Base-by-base conservation (phyloP, 495 filamentous ascomycete species). In the Aspergillus asperescens region DNA sequence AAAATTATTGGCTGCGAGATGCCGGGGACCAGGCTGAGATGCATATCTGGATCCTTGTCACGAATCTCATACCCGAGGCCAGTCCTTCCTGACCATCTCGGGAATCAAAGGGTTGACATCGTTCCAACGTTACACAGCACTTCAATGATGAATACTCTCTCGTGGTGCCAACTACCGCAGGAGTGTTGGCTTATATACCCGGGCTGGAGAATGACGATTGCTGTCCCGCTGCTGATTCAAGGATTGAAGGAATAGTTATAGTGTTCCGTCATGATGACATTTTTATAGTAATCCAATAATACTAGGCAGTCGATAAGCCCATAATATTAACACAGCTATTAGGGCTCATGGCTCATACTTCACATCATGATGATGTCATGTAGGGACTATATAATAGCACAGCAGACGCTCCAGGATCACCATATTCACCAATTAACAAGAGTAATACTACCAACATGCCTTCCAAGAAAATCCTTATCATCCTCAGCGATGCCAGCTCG, bases 391-490 rank as follows among this genome's bases (percentile, higher is more conserved):
- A 22, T 29, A 22, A 3, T 13, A 9, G 23, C 23, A 27, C 8
- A n/a, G n/a, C n/a, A n/a, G n/a, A n/a, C n/a, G n/a, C 5, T 29
- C 20, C 22, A 1, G 4, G 19, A 39, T 1, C 20, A 49, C 12
- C 15, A 7, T 7, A 32, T 10, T 10, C 4, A 22, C 6, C 25
- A 42, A 42, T 7, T n/a, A 50, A 10, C 8, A 9, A 9, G 13
- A 20, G 3, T 10, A 34, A 20, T n/a, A 47, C 32, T 3, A 46
- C 7, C 44, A 38, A 41, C 44, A 55, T 55, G 53, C 53, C 53
- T 7, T 12, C 45, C 10, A 70, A 72, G 22, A 73, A 72, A 50
- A 50, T 75, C 19, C 72, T 74, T 54, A 66, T 74, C 48, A 53
- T 75, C 57, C 62, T 75, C 48, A 70, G 64, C 48, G 67, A 72